phyloP scores from a whole-genome alignment of 75 land plant species.

The Picea glauca region DNA sequence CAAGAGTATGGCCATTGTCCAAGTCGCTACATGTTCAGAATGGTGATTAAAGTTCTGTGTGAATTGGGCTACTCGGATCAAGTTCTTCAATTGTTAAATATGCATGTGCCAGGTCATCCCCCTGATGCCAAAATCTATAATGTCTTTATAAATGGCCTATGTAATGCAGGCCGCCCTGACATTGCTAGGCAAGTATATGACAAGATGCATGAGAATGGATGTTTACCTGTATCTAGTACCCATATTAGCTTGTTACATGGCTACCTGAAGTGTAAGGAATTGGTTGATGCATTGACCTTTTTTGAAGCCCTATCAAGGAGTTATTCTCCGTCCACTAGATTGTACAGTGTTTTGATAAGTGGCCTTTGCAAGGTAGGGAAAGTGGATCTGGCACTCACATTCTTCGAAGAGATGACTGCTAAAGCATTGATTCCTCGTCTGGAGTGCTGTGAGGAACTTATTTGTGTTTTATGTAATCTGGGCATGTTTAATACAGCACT shows the following conservation, averaged over 20 bases:
- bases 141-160: conserved; percentile 48
- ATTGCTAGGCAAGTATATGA: conserved; percentile 32
- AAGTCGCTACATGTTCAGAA: conserved; percentile 14
- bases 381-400: conserved; percentile 23
- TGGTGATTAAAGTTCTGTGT: conserved; percentile 32
- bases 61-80: conserved; percentile 17
- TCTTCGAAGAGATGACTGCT: conserved; percentile 24
- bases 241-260: conserved; percentile 36
- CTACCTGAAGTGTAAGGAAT: conserved; percentile 31
- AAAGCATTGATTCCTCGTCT: conserved; percentile 30
- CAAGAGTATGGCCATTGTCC: conserved; percentile 39
- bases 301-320: conserved; percentile 19
- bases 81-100: conserved; percentile 33
- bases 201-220: conserved; percentile 32
- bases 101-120: conserved; percentile 20
- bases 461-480: conserved; percentile 17
- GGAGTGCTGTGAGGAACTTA: conserved; percentile 46
- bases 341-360: conserved; percentile 38
- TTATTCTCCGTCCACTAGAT: conserved; percentile 20
- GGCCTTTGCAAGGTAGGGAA: conserved; percentile 45
- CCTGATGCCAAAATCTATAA: conserved; percentile 22
- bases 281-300: conserved; percentile 37
- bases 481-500: conserved; percentile 29
- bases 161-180: conserved; percentile 28
- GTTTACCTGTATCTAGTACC: conserved; percentile 21